phyloP scores from a whole-genome alignment of 257 asterid species.

The Capsicum chinense region DNA sequence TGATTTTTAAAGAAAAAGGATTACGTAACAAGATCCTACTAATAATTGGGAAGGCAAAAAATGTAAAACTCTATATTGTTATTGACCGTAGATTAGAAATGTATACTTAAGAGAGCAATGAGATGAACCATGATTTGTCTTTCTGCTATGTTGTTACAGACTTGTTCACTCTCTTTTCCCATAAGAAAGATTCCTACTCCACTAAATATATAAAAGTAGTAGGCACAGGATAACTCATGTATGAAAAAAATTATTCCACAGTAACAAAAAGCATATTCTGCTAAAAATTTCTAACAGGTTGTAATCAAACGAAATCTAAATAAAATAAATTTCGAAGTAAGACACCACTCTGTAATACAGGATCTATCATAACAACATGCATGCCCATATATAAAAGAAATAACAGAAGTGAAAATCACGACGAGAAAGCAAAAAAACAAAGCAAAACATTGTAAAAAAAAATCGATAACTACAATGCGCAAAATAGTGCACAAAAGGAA shows the following conservation, averaged over 20 bases:
- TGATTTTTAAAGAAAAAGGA: no score
- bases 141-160: background rate
- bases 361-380: background rate
- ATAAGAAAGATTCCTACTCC: background rate
- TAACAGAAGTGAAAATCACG: no score
- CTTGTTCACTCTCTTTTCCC: background rate
- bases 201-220: background rate
- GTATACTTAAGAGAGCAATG: background rate
- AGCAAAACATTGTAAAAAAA: no score
- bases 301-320: background rate
- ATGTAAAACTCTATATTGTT: background rate
- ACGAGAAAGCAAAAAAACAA: no score
- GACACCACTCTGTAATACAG: background rate
- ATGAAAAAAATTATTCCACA: background rate
- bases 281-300: background rate
- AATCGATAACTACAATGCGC: no score
- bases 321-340: background rate
- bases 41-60: no score
- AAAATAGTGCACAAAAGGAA: no score
- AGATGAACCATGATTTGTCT: background rate
- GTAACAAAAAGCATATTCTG: constrained; percentile 6
- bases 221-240: background rate
- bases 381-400: no score
- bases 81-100: no score
- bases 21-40: no score